Conservation (phyloP, 2,329 filamentous ascomycete species). For the Lecanicillium sp. region DNA sequence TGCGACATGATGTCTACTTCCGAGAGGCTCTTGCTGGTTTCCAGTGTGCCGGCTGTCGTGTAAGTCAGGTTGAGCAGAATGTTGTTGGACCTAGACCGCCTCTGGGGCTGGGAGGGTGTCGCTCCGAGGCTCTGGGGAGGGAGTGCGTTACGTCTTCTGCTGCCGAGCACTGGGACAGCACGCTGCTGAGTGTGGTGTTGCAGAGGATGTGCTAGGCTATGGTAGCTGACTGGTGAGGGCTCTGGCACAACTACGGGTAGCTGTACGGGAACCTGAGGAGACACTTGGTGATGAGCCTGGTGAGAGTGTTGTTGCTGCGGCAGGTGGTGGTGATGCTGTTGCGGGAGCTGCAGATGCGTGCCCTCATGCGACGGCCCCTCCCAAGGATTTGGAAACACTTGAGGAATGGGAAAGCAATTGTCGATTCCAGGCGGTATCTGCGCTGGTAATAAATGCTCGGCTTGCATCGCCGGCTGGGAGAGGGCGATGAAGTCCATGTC, state of each 20-base stretch:
- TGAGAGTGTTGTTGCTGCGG: background rate
- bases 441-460: conserved; percentile 24
- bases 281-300: background rate
- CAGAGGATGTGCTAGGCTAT: background rate
- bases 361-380: conserved; percentile 1
- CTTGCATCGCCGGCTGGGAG: conserved; percentile 13
- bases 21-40: conserved; percentile 3
- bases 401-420: conserved; percentile 2
- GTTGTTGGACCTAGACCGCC: background rate
- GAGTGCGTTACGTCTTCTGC: background rate
- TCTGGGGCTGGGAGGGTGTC: background rate
- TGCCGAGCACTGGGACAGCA: background rate
- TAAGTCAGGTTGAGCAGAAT: background rate
- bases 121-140: background rate
- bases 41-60: background rate
- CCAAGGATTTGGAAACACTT: conserved; percentile 2
- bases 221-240: background rate
- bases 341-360: conserved; percentile 1
- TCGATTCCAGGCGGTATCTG: background rate
- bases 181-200: background rate
- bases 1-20: conserved; percentile 33
- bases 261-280: conserved; percentile 1
- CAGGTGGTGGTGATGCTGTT: background rate
- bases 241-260: conserved; percentile 2
- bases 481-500: conserved; percentile 26